phyloP scores from a whole-genome alignment of 257 asterid species.

The Solanum tacnaense region DNA sequence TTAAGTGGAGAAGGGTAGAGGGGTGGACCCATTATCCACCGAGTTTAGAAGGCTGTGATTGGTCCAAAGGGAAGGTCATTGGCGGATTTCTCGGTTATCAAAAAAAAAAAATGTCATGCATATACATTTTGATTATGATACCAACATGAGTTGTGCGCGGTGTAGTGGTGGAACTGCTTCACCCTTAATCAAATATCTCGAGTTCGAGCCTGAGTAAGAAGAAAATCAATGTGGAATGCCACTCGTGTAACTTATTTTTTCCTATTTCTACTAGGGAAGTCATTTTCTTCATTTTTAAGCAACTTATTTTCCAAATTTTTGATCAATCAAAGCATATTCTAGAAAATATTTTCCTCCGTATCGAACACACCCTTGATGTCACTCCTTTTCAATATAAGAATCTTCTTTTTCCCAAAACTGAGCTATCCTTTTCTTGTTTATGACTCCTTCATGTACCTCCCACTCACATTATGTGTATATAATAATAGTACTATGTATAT shows the following conservation, averaged over 20 bases:
- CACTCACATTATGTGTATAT: background rate
- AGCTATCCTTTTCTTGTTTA: background rate
- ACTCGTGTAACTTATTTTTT: background rate
- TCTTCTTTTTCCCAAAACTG: background rate
- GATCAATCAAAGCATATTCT: background rate
- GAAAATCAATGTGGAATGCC: background rate
- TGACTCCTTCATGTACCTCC: background rate
- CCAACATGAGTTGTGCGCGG: background rate
- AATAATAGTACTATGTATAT: background rate
- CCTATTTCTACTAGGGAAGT: background rate
- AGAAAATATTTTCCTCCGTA: background rate
- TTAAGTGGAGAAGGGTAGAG: background rate
- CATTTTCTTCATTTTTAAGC: background rate
- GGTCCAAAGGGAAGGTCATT: rapidly evolving
- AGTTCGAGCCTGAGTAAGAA: background rate
- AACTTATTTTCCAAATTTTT: background rate
- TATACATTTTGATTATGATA: background rate
- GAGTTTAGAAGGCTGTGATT: background rate
- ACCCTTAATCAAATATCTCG: rapidly evolving
- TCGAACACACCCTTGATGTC: background rate
- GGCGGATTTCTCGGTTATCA: no score
- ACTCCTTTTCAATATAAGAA: background rate
- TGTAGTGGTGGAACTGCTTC: background rate
- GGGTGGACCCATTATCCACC: rapidly evolving
- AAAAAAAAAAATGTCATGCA: background rate